phyloP scores from a whole-genome alignment of 2,329 filamentous ascomycete genomes.

The Epichloe bromicola region DNA sequence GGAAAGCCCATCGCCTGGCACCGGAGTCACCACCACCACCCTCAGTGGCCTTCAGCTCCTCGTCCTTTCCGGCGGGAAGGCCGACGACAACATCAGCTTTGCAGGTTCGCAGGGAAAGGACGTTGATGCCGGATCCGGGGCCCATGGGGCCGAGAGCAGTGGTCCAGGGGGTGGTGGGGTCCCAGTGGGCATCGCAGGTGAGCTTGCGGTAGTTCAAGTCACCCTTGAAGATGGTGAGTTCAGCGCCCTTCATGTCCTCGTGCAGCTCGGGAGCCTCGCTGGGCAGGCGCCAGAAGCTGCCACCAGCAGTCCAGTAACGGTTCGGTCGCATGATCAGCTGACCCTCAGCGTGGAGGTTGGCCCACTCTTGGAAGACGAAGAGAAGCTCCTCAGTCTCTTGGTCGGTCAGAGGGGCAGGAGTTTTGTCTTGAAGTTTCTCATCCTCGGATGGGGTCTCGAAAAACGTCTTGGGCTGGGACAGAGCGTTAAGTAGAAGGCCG shows the following conservation, averaged over 20 bases:
- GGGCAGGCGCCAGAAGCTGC: constrained; percentile 82
- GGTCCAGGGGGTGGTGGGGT: constrained; percentile 73
- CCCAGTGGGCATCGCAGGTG: constrained; percentile 71
- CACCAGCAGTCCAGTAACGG: constrained; percentile 78
- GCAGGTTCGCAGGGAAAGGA: constrained; percentile 81
- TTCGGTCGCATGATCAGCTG: constrained; percentile 74
- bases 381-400: constrained; percentile 53
- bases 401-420: constrained; percentile 49
- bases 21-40: constrained; percentile 58
- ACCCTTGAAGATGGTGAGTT: constrained; percentile 92
- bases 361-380: constrained; percentile 78
- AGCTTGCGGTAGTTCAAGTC: constrained; percentile 95
- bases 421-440: constrained; percentile 40
- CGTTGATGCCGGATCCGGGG: constrained; percentile 65
- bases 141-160: constrained; percentile 80
- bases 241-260: constrained; percentile 67
- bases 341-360: constrained; percentile 65
- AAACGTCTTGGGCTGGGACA: constrained; percentile 66
- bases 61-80: constrained; percentile 68
- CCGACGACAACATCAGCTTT: constrained; percentile 95
- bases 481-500: constrained; percentile 61
- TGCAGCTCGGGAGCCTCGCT: constrained; percentile 51
- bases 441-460: constrained; percentile 66
- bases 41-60: constrained; percentile 56
- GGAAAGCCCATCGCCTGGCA: constrained; percentile 84